A percentile compares a stretch with the other conserved stretches of the same genome.
Conservation (phyloP, 371 early-diverging fungal genomes). For the Mucor lusitanicus region DNA sequence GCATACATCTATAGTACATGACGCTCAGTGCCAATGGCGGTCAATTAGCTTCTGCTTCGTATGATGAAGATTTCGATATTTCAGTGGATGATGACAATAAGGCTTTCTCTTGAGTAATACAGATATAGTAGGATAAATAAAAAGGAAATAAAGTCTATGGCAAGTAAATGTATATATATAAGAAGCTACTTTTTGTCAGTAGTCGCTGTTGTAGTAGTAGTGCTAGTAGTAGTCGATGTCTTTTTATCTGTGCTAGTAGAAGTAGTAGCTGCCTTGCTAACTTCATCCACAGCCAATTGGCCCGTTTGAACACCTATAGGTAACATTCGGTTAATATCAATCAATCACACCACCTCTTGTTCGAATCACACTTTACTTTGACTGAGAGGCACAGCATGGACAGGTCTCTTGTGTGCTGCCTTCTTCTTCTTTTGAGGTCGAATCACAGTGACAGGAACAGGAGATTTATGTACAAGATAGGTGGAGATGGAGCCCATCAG, state of each 20-base stretch:
- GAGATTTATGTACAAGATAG: slow-evolving; percentile 59
- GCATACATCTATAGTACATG: slow-evolving; percentile 35
- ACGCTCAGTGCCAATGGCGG: slow-evolving; percentile 33
- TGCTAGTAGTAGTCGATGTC: background rate
- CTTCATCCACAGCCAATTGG: slow-evolving; percentile 43
- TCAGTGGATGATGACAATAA: slow-evolving; percentile 39
- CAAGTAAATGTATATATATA: background rate
- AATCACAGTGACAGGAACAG: slow-evolving; percentile 64
- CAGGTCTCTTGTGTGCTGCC: slow-evolving; percentile 16
- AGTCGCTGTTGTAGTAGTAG: background rate
- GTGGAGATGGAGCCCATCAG: slow-evolving; percentile 60
- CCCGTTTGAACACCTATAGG: slow-evolving; percentile 34
- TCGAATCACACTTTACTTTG: slow-evolving; percentile 35
- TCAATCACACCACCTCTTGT: background rate
- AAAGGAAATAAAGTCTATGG: background rate
- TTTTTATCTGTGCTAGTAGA: background rate
- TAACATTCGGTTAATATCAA: background rate
- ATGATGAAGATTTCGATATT: slow-evolving; percentile 45
- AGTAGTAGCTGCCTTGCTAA: slow-evolving; percentile 11
- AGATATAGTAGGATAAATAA: background rate
- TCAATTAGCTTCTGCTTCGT: slow-evolving; percentile 22
- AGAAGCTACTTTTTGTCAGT: background rate
- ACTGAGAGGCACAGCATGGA: slow-evolving; percentile 31
- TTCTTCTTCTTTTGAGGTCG: slow-evolving; percentile 49
- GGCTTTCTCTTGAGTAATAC: slow-evolving; percentile 13